phyloP scores from a whole-genome alignment of 2,329 filamentous ascomycete genomes.

The Whalleya microplaca region DNA sequence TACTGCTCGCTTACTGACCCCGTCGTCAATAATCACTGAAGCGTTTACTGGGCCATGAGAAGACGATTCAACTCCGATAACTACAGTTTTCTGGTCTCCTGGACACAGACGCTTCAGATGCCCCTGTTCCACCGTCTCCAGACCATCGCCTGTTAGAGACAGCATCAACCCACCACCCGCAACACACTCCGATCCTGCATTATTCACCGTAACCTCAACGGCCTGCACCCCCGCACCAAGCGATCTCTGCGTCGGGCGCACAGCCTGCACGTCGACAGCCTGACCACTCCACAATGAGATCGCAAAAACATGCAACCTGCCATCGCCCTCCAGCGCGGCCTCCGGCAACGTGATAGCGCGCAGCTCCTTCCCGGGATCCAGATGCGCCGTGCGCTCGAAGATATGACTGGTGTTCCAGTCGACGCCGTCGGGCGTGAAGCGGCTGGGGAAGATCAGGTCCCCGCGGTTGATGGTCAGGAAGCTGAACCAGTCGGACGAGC shows the following conservation, averaged over 20 bases:
- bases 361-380: constrained; percentile 44
- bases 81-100: constrained; percentile 46
- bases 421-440: constrained; percentile 40
- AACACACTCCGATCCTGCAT: constrained; percentile 38
- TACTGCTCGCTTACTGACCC: constrained; percentile 9
- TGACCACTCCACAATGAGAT: constrained; percentile 40
- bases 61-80: constrained; percentile 41
- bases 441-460: constrained; percentile 48
- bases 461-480: constrained; percentile 50
- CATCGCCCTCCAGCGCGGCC: constrained; percentile 40
- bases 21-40: constrained; percentile 24
- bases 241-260: constrained; percentile 50
- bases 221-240: constrained; percentile 41
- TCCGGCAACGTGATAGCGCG: constrained; percentile 45
- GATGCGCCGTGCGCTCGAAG: constrained; percentile 46
- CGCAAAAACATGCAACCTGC: constrained; percentile 48
- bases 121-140: constrained; percentile 47
- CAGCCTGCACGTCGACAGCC: constrained; percentile 41
- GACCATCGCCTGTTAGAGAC: constrained; percentile 39
- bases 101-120: constrained; percentile 46
- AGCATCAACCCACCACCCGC: constrained; percentile 36
- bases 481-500: constrained; percentile 48
- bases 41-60: constrained; percentile 30
- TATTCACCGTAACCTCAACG: constrained; percentile 41
- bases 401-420: constrained; percentile 46